A percentile compares a stretch with the other conserved stretches of the same genome.
Conservation (phyloP, 1,284 basidiomycete species). For the Laetiporus sulphureus region DNA sequence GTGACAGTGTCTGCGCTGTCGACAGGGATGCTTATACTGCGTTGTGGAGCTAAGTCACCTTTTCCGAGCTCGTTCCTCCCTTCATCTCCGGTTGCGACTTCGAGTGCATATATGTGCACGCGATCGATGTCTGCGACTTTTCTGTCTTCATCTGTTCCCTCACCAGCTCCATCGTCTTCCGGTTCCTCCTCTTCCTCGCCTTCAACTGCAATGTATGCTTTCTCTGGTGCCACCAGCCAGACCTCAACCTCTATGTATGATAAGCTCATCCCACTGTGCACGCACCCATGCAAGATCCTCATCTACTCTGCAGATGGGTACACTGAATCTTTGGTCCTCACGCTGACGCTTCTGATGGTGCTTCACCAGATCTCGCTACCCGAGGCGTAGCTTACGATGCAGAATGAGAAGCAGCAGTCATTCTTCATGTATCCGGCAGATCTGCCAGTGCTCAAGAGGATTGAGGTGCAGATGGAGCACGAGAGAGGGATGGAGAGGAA, state of each 20-base stretch:
- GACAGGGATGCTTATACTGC: no score
- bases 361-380: conserved; percentile 64
- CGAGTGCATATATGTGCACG: conserved; percentile 19
- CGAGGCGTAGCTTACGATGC: conserved; percentile 87
- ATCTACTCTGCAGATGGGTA: conserved; percentile 79
- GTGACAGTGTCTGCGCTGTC: no score
- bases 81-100: conserved; percentile 10
- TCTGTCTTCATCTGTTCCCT: conserved; percentile 19
- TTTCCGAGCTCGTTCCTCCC: conserved; percentile 26
- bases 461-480: conserved; percentile 60
- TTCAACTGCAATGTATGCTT: conserved; percentile 16
- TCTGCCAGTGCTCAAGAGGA: conserved; percentile 65
- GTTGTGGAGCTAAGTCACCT: no score
- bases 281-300: conserved; percentile 63
- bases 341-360: conserved; percentile 86
- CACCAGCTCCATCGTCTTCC: conserved; percentile 18
- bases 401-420: conserved; percentile 58
- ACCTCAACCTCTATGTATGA: background rate
- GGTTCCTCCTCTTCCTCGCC: conserved; percentile 10
- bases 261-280: conserved; percentile 17
- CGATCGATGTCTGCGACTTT: conserved; percentile 26
- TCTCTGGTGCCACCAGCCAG: conserved; percentile 9
- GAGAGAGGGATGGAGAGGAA: conserved; percentile 6
- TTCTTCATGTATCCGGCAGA: conserved; percentile 94
- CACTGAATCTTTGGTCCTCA: conserved; percentile 89